Evolutionary conservation across 129 eudicot species (phyloP).

Genomic region (Chrysanthemum seticuspe): DNA sequence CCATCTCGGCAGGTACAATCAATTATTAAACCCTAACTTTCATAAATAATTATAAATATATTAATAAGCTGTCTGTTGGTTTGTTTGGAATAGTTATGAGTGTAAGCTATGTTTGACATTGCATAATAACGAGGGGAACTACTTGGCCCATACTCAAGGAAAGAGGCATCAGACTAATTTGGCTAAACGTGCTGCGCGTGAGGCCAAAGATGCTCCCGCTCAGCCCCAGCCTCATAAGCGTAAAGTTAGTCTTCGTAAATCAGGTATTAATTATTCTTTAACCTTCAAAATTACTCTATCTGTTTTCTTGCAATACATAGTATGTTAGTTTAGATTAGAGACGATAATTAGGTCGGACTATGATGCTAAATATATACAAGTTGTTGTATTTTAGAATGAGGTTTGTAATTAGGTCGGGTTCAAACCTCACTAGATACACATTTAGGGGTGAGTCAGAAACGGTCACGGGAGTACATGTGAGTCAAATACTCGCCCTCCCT

Average conservation of each 20-base stretch:
- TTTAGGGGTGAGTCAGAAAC: too few species aligned
- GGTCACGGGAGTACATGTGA: too few species aligned
- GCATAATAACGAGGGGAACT: constrained; percentile 96
- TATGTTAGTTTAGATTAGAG: too few species aligned
- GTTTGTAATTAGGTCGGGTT: too few species aligned
- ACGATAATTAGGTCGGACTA: too few species aligned
- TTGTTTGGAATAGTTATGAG: constrained; percentile 54
- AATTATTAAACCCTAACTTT: constrained; percentile 10
- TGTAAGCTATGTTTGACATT: constrained; percentile 87
- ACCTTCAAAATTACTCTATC: background rate
- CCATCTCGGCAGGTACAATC: constrained; percentile 76
- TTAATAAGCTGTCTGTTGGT: too few species aligned
- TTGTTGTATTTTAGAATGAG: too few species aligned
- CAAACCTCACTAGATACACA: too few species aligned
- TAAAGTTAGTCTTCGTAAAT: constrained; percentile 47
- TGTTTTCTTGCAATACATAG: background rate
- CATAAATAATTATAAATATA: too few species aligned
- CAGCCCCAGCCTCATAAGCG: constrained; percentile 97
- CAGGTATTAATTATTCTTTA: constrained; percentile 36
- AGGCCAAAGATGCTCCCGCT: constrained; percentile 94
- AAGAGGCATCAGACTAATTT: constrained; percentile 96
- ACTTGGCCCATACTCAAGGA: constrained; percentile 97
- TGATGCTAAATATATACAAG: too few species aligned
- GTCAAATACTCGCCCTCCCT: too few species aligned
- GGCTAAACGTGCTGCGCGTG: constrained; percentile 97